phyloP scores from a whole-genome alignment of 106 monocot genomes.

The Platanthera zijinensis region DNA sequence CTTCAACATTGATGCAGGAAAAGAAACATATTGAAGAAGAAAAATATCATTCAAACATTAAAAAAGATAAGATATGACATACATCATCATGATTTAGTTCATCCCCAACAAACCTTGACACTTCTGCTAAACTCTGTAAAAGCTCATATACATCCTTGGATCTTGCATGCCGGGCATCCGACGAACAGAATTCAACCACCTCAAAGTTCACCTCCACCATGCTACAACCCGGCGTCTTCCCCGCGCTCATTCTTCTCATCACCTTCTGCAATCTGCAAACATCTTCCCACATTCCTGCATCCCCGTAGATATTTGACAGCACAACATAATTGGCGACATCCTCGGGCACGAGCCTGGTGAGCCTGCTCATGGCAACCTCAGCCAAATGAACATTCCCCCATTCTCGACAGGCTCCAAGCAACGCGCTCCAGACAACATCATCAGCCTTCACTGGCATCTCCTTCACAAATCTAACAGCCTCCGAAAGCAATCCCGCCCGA shows the following conservation, averaged over 20 bases:
- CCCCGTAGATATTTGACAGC: slow-evolving; percentile 17
- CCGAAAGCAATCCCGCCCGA: slow-evolving; percentile 14
- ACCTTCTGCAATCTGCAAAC: slow-evolving; percentile 11
- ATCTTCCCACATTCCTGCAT: slow-evolving; percentile 15
- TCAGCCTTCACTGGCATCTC: slow-evolving; percentile 16
- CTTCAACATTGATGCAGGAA: too few species aligned
- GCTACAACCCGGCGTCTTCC: slow-evolving; percentile 24
- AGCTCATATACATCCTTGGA: slow-evolving; percentile 27
- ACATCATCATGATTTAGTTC: background rate
- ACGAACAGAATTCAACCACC: slow-evolving; percentile 35
- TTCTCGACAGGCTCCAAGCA: slow-evolving; percentile 11
- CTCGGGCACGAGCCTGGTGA: slow-evolving; percentile 15
- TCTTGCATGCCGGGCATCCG: slow-evolving; percentile 27
- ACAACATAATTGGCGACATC: slow-evolving; percentile 21
- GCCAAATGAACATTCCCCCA: slow-evolving; percentile 5
- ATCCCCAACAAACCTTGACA: slow-evolving; percentile 4
- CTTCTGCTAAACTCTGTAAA: slow-evolving; percentile 15
- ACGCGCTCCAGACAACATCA: slow-evolving; percentile 22
- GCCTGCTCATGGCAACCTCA: slow-evolving; percentile 17
- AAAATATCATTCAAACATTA: background rate
- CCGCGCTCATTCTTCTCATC: slow-evolving; percentile 6
- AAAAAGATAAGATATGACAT: background rate
- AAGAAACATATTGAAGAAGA: background rate
- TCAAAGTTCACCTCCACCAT: slow-evolving; percentile 24
- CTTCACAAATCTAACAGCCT: slow-evolving; percentile 13